Conservation (phyloP, 148 eudicot genomes). For the Persicaria maculosa region DNA sequence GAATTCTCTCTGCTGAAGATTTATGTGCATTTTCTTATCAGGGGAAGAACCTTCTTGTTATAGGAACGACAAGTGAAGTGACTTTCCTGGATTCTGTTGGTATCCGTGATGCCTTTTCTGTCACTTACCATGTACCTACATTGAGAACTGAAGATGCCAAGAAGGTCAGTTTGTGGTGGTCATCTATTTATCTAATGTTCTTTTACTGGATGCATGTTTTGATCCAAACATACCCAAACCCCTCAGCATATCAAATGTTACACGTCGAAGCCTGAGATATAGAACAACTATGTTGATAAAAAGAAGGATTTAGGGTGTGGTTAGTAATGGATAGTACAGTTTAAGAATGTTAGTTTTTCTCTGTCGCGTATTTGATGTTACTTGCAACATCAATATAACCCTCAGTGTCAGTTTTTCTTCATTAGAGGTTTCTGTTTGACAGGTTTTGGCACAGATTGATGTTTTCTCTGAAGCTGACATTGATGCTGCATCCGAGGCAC, state of each 20-base stretch:
- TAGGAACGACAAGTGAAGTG: conserved; percentile 92
- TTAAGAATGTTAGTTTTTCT: neutral
- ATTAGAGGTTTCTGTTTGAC: conserved; percentile 2
- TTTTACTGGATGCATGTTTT: neutral
- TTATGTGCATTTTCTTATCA: neutral
- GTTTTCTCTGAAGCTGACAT: conserved; percentile 72
- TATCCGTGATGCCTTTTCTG: conserved; percentile 74
- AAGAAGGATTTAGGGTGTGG: neutral
- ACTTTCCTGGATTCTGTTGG: conserved; percentile 82
- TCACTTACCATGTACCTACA: conserved; percentile 75
- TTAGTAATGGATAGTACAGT: neutral
- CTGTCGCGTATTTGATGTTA: neutral
- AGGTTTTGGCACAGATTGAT: conserved; percentile 73
- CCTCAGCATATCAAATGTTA: neutral
- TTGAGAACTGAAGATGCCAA: conserved; percentile 75
- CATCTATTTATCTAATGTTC: conserved; percentile 3
- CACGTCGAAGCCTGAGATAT: neutral
- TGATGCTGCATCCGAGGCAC: conserved; percentile 86
- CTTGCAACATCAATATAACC: neutral
- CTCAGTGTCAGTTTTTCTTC: neutral
- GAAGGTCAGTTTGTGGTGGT: conserved; percentile 35
- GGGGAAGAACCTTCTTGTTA: conserved; percentile 80
- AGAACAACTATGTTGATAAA: neutral
- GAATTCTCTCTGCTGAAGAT: neutral
- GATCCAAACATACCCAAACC: neutral